Evolutionary conservation across 1,284 basidiomycete species (phyloP), one percentile per base, ranked within the genome.

Genomic region (Fomitopsis schrenkii): DNA sequence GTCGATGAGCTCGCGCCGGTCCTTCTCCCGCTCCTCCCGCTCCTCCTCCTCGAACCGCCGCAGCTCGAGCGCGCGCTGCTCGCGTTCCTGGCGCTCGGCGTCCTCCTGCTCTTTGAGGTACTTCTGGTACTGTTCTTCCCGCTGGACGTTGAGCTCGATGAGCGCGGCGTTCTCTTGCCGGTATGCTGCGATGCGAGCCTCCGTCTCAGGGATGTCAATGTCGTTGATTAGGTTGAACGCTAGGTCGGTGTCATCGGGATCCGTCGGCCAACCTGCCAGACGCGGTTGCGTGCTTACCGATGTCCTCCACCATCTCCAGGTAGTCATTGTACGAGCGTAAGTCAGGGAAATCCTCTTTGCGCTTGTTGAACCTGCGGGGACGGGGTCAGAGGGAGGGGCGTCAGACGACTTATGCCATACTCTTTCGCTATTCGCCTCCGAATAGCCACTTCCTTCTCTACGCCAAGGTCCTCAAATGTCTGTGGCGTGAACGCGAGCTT

Each of bases 201-300:
- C 94, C 0, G 95, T 98, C 66, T 88, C 80, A 15, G 84, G 76
- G n/a, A 96, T 74, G 68, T 98, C 91, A 56, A 96, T 85, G 60
- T 95, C 90, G 71, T 99, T 91, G 64, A 99, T 94, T 15, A 99
- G 86, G 72, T 98, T 98, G 81, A 98, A 99, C 0, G 95, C 94
- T 95, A 56, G 15, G 41, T 4, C 12, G 0, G 42, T 5, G n/a
- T 15, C 33, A 3, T 57, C 57, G 33, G 60, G 45, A 62, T 36
- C n/a, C 3, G 56, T 45, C 54, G 55, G 62, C 41, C 22, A 50
- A 36, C 41, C 28, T 19, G 26, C 40, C 40, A 55, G 46, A 40
- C n/a, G 26, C 8, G n/a, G 3, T 14, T 38, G 33, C 40, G 36
- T n/a, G 45, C 38, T 72, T 66, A 94, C 95, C 92, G 66, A 98